Evolutionary conservation across 1,139 yeast genomes (phyloP).

Genomic region (Suhomyces atakaporum): DNA sequence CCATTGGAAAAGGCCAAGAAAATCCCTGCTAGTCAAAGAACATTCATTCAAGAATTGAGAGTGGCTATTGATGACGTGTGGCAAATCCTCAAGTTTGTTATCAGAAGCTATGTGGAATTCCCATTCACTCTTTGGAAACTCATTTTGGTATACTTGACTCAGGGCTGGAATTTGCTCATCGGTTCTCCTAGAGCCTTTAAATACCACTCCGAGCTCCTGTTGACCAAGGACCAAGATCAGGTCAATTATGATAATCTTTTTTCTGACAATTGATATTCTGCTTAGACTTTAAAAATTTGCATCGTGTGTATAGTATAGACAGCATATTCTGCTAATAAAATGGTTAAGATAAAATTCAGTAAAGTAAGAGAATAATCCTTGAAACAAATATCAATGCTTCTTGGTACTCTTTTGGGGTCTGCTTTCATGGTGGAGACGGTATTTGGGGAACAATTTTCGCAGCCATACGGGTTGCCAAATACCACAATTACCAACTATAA

Average conservation of each 20-base stretch:
- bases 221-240: constrained; percentile 9
- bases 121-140: constrained; percentile 63
- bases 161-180: constrained; percentile 74
- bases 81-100: constrained; percentile 68
- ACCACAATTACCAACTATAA: too few species aligned
- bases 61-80: constrained; percentile 58
- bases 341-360: too few species aligned
- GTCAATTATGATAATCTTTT: constrained; percentile 9
- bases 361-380: too few species aligned
- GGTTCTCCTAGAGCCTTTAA: constrained; percentile 44
- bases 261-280: not conserved
- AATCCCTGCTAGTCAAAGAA: constrained; percentile 11
- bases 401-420: too few species aligned
- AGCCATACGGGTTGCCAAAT: too few species aligned
- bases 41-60: constrained; percentile 46
- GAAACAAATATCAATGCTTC: not conserved
- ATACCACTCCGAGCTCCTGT: constrained; percentile 14
- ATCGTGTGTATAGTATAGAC: not conserved
- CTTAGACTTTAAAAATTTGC: not conserved
- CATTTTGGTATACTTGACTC: constrained; percentile 48
- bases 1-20: constrained; percentile 13
- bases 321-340: not conserved
- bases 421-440: too few species aligned
- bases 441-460: too few species aligned
- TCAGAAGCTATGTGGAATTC: constrained; percentile 65